phyloP scores from a whole-genome alignment of 176 grass and related monocot species.

The Phragmites australis region DNA sequence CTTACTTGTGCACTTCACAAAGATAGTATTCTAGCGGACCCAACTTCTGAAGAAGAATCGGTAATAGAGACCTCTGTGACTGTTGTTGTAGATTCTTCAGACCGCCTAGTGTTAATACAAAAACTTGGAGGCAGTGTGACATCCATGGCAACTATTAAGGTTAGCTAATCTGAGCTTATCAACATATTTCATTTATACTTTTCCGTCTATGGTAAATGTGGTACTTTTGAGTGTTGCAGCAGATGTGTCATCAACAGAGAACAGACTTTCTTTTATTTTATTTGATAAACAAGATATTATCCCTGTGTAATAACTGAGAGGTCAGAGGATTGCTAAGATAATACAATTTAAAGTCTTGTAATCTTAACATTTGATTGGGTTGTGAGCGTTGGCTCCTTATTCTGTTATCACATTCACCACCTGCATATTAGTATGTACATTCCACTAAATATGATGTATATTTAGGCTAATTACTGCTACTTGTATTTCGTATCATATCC shows the following conservation, averaged over 20 bases:
- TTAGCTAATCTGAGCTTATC: slow-evolving; percentile 4
- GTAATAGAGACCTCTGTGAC: slow-evolving; percentile 78
- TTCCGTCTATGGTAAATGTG: not conserved
- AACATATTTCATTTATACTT: slow-evolving; percentile 16
- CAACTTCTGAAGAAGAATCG: slow-evolving; percentile 86
- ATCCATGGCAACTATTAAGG: slow-evolving; percentile 67
- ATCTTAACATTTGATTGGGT: too few species aligned
- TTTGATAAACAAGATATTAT: slow-evolving; percentile 5
- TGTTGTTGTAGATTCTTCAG: slow-evolving; percentile 72
- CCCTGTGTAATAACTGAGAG: not conserved
- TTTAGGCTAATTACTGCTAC: not conserved
- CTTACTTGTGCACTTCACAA: slow-evolving; percentile 77
- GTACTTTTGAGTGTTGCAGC: slow-evolving; percentile 12
- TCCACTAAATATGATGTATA: not conserved
- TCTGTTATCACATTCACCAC: not conserved
- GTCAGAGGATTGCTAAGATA: not conserved
- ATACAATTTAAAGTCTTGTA: not conserved
- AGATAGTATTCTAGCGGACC: slow-evolving; percentile 67
- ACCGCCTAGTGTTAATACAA: slow-evolving; percentile 62
- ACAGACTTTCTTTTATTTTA: slow-evolving; percentile 8
- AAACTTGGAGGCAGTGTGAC: slow-evolving; percentile 71
- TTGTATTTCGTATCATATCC: not conserved
- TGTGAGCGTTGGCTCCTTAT: not conserved
- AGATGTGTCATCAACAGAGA: slow-evolving; percentile 3
- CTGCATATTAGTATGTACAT: slow-evolving; percentile 1